Evolutionary conservation across 441 rosid genomes (phyloP).

Genomic region (Erodium chrysanthum): DNA sequence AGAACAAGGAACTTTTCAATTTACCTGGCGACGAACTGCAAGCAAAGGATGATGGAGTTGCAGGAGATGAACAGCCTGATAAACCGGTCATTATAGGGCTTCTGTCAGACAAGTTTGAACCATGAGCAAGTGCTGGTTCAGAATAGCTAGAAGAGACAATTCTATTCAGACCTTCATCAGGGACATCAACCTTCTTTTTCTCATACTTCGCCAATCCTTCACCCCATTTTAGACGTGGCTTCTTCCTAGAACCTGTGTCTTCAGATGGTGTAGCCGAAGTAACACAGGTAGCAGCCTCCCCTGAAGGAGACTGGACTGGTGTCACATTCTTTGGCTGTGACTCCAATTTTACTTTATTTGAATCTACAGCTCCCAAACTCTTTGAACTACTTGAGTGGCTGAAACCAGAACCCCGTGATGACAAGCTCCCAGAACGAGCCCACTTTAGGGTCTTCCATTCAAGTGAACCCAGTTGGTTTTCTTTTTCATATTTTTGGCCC

Average conservation of each 20-base stretch:
- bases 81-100: constrained; percentile 47
- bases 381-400: constrained; percentile 89
- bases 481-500: constrained; percentile 44
- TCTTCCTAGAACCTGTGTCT: constrained; percentile 64
- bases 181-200: constrained; percentile 79
- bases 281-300: constrained; percentile 48
- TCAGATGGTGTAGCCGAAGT: constrained; percentile 44
- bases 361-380: constrained; percentile 68
- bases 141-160: constrained; percentile 35
- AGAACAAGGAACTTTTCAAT: not conserved
- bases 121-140: constrained; percentile 38
- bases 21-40: constrained; percentile 88
- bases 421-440: constrained; percentile 73
- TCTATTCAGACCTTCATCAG: constrained; percentile 38
- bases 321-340: constrained; percentile 36
- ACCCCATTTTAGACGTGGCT: constrained; percentile 95
- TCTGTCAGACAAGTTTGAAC: constrained; percentile 45
- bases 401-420: constrained; percentile 83
- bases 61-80: constrained; percentile 74
- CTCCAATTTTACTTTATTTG: constrained; percentile 52
- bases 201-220: constrained; percentile 96
- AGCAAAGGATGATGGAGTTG: constrained; percentile 85
- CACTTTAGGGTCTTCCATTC: constrained; percentile 79
- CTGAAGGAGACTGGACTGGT: constrained; percentile 49
- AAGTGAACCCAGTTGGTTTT: constrained; percentile 26